phyloP scores from a whole-genome alignment of 1,284 basidiomycete genomes.

The Naganishia sp. region DNA sequence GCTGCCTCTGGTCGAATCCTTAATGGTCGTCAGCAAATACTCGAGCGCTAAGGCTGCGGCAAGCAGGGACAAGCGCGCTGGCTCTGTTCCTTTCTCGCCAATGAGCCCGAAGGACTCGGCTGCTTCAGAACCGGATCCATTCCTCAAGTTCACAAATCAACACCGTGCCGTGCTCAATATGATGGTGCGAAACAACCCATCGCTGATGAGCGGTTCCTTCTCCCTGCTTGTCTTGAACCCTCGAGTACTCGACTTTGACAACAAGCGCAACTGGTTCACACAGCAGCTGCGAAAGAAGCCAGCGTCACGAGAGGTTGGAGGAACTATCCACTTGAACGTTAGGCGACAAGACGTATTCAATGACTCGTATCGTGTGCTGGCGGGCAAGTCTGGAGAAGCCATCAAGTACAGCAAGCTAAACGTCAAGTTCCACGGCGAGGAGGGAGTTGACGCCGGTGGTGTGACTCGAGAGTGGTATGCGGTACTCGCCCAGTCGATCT shows the following conservation, averaged over 20 bases:
- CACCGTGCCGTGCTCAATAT: slow-evolving; percentile 94
- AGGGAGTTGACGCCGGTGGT: slow-evolving; percentile 97
- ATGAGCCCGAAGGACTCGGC: slow-evolving; percentile 66
- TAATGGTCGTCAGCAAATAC: slow-evolving; percentile 99
- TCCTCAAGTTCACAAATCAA: slow-evolving; percentile 89
- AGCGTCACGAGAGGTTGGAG: slow-evolving; percentile 74
- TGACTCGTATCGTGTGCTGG: slow-evolving; percentile 91
- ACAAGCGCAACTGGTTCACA: slow-evolving; percentile 98
- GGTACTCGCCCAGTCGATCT: slow-evolving; percentile 96
- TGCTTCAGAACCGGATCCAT: slow-evolving; percentile 75
- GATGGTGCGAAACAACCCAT: slow-evolving; percentile 97
- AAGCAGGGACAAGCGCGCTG: slow-evolving; percentile 41
- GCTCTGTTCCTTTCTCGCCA: slow-evolving; percentile 52
- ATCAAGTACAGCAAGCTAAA: slow-evolving; percentile 98
- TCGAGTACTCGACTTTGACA: slow-evolving; percentile 97
- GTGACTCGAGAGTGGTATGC: slow-evolving; percentile 99
- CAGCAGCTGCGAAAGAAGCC: slow-evolving; percentile 91
- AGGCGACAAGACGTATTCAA: slow-evolving; percentile 93
- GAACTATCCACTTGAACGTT: slow-evolving; percentile 86
- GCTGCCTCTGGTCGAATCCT: slow-evolving; percentile 84
- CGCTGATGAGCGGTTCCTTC: slow-evolving; percentile 97
- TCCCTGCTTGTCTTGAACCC: slow-evolving; percentile 94
- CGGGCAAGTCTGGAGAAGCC: slow-evolving; percentile 88
- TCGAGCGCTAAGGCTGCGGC: slow-evolving; percentile 57
- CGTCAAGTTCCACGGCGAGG: slow-evolving; percentile 95